Evolutionary conservation across 2,329 filamentous ascomycete species (phyloP).

Genomic region (Dichotomopilus funicola): DNA sequence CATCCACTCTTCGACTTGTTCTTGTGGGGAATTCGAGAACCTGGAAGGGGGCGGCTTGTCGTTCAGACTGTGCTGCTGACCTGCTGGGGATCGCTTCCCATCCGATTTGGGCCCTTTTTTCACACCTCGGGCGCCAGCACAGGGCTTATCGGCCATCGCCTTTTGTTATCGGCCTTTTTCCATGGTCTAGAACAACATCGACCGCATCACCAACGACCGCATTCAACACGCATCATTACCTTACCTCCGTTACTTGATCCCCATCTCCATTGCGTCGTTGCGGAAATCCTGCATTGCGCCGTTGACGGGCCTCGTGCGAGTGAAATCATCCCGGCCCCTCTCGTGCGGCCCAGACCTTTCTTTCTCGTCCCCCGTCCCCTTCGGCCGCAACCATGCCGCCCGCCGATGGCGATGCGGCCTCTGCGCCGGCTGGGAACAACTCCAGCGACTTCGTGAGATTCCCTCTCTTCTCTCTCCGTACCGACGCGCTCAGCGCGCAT

Average conservation of each 20-base stretch:
- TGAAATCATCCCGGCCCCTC: not conserved
- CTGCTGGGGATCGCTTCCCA: constrained; percentile 10
- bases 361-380: not conserved
- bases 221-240: not conserved
- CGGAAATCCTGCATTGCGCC: not conserved
- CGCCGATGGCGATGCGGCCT: constrained; percentile 32
- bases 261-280: no score
- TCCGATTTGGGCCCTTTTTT: constrained; percentile 6
- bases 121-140: not conserved
- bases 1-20: constrained; percentile 3
- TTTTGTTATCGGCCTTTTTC: constrained; percentile 7
- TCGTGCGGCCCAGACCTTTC: not conserved
- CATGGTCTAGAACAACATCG: not conserved
- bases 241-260: no score
- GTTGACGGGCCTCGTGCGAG: not conserved
- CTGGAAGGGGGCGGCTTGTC: constrained; percentile 7
- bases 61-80: constrained; percentile 10
- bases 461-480: not conserved
- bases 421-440: constrained; percentile 54
- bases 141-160: constrained; percentile 12
- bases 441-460: constrained; percentile 89
- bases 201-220: not conserved
- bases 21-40: constrained; percentile 12
- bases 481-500: not conserved
- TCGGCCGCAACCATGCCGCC: constrained; percentile 27